phyloP scores from a whole-genome alignment of 257 asterid species.

The Apocynum venetum region DNA sequence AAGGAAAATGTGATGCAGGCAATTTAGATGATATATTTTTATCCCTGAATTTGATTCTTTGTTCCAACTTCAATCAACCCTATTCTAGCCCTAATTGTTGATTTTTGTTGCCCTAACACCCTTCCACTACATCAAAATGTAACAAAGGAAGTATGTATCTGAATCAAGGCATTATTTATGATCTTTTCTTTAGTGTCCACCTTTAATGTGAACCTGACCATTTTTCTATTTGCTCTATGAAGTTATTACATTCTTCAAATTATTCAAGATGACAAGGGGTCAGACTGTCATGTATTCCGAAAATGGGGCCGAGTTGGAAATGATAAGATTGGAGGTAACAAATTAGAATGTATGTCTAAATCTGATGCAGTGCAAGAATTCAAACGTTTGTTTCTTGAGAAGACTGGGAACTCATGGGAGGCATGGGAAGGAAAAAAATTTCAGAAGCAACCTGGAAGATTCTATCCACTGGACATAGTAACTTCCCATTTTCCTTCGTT shows the following conservation, averaged over 20 bases:
- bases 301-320: conserved; percentile 99
- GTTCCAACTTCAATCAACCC: too few species aligned
- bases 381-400: conserved; percentile 77
- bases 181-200: not conserved
- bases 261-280: conserved; percentile 87
- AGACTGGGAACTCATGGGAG: conserved; percentile 93
- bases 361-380: conserved; percentile 70
- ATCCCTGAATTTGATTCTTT: too few species aligned
- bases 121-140: too few species aligned
- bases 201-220: not conserved
- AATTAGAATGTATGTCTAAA: conserved; percentile 59
- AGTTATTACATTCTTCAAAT: conserved; percentile 92
- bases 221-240: conserved; percentile 23
- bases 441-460: conserved; percentile 88
- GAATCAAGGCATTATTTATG: not conserved
- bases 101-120: too few species aligned
- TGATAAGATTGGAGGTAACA: conserved; percentile 79
- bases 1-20: not conserved
- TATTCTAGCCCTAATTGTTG: too few species aligned
- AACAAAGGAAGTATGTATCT: not conserved
- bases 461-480: conserved; percentile 87
- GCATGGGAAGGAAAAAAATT: conserved; percentile 70
- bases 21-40: too few species aligned
- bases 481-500: conserved; percentile 19
- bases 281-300: conserved; percentile 78